Percentiles rank a stretch among this genome's conserved stretches.
phyloP scores from a whole-genome alignment of 108 stramenopile species.

The Cyclotella distinguenda region DNA sequence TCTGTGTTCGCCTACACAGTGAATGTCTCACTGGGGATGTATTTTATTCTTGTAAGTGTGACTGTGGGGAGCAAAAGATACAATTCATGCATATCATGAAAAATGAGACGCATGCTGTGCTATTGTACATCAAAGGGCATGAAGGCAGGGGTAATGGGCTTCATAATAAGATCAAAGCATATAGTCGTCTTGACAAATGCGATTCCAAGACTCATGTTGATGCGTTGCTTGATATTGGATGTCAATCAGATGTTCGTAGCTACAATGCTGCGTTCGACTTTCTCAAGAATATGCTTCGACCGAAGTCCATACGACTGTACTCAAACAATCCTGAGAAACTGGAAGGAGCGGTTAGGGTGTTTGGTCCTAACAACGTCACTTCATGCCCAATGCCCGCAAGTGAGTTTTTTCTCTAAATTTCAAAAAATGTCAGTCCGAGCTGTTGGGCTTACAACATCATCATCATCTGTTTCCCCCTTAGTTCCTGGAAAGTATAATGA shows the following conservation, averaged over 20 bases:
- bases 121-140: constrained; percentile 31
- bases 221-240: constrained; percentile 11
- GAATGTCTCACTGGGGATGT: constrained; percentile 27
- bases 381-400: constrained; percentile 1
- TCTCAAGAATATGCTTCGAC: constrained; percentile 5
- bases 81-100: constrained; percentile 16
- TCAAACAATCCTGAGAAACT: constrained; percentile 22
- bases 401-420: neutral
- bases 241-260: constrained; percentile 12
- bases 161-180: constrained; percentile 20
- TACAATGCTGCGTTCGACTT: constrained; percentile 10
- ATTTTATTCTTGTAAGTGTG: constrained; percentile 21
- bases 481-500: constrained; percentile 7
- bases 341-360: neutral
- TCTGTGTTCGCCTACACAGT: constrained; percentile 14
- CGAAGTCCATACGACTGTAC: constrained; percentile 8
- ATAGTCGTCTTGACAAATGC: constrained; percentile 3
- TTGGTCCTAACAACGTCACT: constrained; percentile 3
- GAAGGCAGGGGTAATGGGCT: constrained; percentile 28
- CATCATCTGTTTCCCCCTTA: neutral
- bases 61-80: constrained; percentile 17
- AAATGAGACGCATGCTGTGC: neutral
- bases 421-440: neutral
- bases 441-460: neutral
- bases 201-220: constrained; percentile 19